Base-by-base conservation (phyloP, 331 rosid genomes). In the Spiraea crenata region DNA sequence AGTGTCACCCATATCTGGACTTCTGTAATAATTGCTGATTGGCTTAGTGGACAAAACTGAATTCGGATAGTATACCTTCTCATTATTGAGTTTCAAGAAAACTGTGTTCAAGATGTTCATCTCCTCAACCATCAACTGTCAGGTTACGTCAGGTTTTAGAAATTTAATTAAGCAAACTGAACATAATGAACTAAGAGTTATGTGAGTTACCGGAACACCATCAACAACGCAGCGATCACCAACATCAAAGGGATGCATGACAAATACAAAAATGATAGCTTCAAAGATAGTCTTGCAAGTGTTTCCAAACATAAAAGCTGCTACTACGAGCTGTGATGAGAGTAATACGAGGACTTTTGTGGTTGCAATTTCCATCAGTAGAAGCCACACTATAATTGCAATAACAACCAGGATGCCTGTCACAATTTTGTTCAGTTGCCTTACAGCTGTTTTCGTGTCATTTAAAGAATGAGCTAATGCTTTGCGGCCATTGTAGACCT, bases 181-280 rank as follows among this genome's bases (percentile, higher is more conserved):
- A 41, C 49, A 74, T 34, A 70, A 40, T 6, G 47, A 73, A 55
- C 73, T 41, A 57, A 76, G 31, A 7, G 17, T 5, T 17, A 60
- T 20, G 19, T 50, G 70, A 58, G 50, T 82, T 84, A 95, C 99
- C 91, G 78, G 85, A 70, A 89, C 75, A 6, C 97, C 96, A 55
- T 93, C 97, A 3, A 93, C 50, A 31, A 89, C 95, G 42, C 97
- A 93, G 42, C 87, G 96, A 70, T 95, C 99, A 5, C 97, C 97
- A 3, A 93, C 99, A 62, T 91, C 99, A 65, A 89, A 93, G 14
- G 99, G 99, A 73, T 95, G 99, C 99, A 95, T 89, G 2, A 95
- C 90, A 75, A 95, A 95, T 61, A 95, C 97, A 2, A 91, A 95
- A 41, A 93, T 78, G 77, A 95, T 77, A 72, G 95, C 95, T 82